Conservation (phyloP, 441 rosid species). For the Gossypium schwendimanii region DNA sequence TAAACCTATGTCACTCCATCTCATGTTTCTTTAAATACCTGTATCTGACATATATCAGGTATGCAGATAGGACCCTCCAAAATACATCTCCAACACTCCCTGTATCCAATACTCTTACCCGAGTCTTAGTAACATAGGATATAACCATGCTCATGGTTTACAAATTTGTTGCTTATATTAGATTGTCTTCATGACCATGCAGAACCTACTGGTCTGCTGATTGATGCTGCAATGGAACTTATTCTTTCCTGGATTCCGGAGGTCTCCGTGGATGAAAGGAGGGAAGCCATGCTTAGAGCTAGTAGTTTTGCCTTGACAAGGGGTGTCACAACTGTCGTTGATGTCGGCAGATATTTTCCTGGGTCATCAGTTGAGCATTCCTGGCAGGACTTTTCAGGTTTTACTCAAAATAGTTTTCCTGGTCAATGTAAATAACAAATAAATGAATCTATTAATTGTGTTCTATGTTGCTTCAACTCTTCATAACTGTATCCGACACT, state of each 20-base stretch:
- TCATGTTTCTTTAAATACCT: neutral
- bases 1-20: neutral
- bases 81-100: too few relatives aligned
- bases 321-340: constrained; percentile 85
- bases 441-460: neutral
- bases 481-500: neutral
- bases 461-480: neutral
- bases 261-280: constrained; percentile 60
- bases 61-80: neutral
- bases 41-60: neutral
- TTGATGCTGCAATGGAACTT: constrained; percentile 86
- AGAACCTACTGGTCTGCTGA: constrained; percentile 78
- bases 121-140: neutral
- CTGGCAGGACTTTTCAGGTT: constrained; percentile 91
- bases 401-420: constrained; percentile 3
- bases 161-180: neutral
- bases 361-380: constrained; percentile 54
- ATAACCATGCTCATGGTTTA: constrained; percentile 6
- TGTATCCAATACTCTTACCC: neutral
- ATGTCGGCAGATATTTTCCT: constrained; percentile 78
- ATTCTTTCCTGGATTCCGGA: constrained; percentile 48
- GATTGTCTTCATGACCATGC: constrained; percentile 20
- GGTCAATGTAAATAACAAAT: neutral
- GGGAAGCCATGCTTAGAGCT: constrained; percentile 76
- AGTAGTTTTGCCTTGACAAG: constrained; percentile 60